Evolutionary conservation across 176 grass and related monocot species (phyloP).

Genomic region (Hyparrhenia diplandra): DNA sequence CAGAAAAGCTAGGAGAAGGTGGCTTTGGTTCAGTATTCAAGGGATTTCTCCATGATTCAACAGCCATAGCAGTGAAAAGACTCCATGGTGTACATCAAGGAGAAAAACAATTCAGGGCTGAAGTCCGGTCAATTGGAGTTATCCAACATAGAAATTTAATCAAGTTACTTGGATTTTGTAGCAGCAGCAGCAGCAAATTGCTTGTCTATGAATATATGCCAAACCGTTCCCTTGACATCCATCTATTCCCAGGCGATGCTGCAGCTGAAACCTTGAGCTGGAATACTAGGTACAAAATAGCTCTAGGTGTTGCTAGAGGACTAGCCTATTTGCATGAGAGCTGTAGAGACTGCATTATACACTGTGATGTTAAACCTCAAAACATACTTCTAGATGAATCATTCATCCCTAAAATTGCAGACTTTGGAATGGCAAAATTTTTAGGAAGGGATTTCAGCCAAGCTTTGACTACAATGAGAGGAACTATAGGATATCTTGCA

Average conservation of each 20-base stretch:
- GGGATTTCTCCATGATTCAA: too few species aligned
- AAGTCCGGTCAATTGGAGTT: slow-evolving; percentile 33
- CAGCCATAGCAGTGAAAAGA: too few species aligned
- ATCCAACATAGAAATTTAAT: slow-evolving; percentile 62
- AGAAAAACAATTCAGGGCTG: slow-evolving; percentile 63
- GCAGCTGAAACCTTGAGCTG: slow-evolving; percentile 8
- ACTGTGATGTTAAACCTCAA: slow-evolving; percentile 34
- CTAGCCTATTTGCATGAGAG: slow-evolving; percentile 56
- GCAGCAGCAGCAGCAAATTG: slow-evolving; percentile 25
- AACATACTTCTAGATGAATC: slow-evolving; percentile 29
- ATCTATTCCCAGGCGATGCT: slow-evolving; percentile 29
- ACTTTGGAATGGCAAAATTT: slow-evolving; percentile 47
- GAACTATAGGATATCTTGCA: slow-evolving; percentile 32
- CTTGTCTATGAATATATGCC: slow-evolving; percentile 72
- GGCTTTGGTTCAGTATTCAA: too few species aligned
- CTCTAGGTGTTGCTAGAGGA: slow-evolving; percentile 49
- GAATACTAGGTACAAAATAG: slow-evolving; percentile 44
- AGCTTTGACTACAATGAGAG: slow-evolving; percentile 33
- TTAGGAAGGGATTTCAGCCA: slow-evolving; percentile 26
- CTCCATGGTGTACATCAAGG: slow-evolving; percentile 31
- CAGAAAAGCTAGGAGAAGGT: too few species aligned
- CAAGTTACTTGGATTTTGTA: slow-evolving; percentile 56
- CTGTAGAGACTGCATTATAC: slow-evolving; percentile 40
- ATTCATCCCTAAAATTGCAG: slow-evolving; percentile 22
- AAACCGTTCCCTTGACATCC: slow-evolving; percentile 43